These are phyloP conservation scores for Globisporangium heterothallicum DNA, from an alignment of 352 stramenopile species.

Conservation along the genomic window DNA sequence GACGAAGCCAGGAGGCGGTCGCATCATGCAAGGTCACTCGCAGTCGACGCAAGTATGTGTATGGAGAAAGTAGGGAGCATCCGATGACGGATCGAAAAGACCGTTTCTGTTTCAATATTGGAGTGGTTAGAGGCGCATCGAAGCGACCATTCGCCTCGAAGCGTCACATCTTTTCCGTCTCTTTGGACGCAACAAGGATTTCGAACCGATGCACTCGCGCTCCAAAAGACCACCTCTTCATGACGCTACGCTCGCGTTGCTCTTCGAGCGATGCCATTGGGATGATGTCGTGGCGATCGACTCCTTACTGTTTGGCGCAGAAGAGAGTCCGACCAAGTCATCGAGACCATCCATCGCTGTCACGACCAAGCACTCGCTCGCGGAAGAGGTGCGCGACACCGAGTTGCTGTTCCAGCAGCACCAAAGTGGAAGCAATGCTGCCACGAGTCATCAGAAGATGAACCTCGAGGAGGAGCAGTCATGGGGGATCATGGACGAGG, in stretches of 20 bases:
- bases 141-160: too few species aligned
- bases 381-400: constrained; percentile 1
- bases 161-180: too few species aligned
- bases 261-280: constrained; percentile 23
- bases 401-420: not conserved
- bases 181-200: too few species aligned
- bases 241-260: constrained; percentile 19
- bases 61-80: too few species aligned
- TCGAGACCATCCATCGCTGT: not conserved
- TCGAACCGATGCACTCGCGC: too few species aligned
- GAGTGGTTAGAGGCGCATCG: too few species aligned
- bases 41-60: too few species aligned
- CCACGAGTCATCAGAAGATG: not conserved
- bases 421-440: not conserved
- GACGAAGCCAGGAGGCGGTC: too few species aligned
- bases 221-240: not conserved
- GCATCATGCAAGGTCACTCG: too few species aligned
- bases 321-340: not conserved
- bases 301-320: not conserved
- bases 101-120: too few species aligned
- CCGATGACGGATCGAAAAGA: too few species aligned
- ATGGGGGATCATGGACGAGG: not conserved
- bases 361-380: constrained; percentile 5
- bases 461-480: not conserved
- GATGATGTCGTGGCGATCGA: not conserved